These are phyloP conservation scores for Pseudogymnoascus pannorum DNA, from an alignment of 2,329 filamentous ascomycete species.

Conservation along the genomic window DNA sequence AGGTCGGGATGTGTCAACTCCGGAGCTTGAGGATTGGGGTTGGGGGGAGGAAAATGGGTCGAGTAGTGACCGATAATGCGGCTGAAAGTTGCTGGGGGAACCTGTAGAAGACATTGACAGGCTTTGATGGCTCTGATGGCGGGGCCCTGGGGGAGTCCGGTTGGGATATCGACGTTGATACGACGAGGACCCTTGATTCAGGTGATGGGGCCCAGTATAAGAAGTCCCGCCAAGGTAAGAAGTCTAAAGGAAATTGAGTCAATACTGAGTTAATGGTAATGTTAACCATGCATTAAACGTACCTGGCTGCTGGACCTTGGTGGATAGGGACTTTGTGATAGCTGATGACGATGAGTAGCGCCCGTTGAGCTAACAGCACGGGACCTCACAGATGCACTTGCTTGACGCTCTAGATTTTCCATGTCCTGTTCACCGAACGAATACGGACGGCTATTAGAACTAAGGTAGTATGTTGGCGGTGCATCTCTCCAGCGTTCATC, in stretches of 20 bases:
- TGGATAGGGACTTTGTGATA: background rate
- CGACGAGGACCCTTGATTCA: background rate
- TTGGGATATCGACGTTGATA: slow-evolving; percentile 6
- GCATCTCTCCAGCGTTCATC: slow-evolving; percentile 8
- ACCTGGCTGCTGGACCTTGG: slow-evolving; percentile 1
- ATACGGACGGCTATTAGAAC: slow-evolving; percentile 13
- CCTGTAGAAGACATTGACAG: background rate
- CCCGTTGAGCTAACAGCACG: background rate
- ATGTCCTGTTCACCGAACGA: slow-evolving; percentile 10
- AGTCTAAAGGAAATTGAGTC: background rate
- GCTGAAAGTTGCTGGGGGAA: slow-evolving; percentile 10
- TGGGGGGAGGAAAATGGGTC: slow-evolving; percentile 7
- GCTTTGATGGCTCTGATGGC: background rate
- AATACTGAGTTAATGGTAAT: background rate
- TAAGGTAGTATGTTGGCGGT: slow-evolving; percentile 5
- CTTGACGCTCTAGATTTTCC: slow-evolving; percentile 4
- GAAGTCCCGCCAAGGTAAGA: background rate
- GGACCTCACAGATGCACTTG: slow-evolving; percentile 1
- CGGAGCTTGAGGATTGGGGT: background rate
- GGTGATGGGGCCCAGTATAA: background rate
- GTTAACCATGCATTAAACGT: background rate
- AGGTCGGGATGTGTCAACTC: slow-evolving; percentile 9
- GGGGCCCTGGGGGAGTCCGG: background rate
- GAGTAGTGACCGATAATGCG: slow-evolving; percentile 15
- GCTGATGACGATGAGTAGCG: background rate